Conservation (phyloP, 2,329 filamentous ascomycete genomes). For the Neonectria coccinea region DNA sequence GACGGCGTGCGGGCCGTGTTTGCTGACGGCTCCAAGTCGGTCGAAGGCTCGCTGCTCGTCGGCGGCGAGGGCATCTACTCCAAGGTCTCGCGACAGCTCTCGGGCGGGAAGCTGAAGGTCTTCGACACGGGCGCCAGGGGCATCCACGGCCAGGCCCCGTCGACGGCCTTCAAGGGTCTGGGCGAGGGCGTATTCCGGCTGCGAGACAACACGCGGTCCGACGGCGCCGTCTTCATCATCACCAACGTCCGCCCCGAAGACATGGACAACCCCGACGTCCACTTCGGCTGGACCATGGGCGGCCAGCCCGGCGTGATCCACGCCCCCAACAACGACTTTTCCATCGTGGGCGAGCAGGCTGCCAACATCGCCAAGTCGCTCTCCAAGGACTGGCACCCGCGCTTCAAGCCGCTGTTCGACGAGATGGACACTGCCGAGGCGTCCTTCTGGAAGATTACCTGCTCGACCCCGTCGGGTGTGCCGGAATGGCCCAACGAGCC, state of each 20-base stretch:
- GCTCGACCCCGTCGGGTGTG: conserved; percentile 68
- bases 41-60: conserved; percentile 69
- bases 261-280: conserved; percentile 66
- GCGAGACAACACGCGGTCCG: conserved; percentile 58
- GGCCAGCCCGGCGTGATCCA: conserved; percentile 68
- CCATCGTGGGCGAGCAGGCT: conserved; percentile 66
- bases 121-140: conserved; percentile 73
- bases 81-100: conserved; percentile 69
- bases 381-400: conserved; percentile 66
- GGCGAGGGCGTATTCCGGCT: conserved; percentile 74
- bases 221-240: conserved; percentile 66
- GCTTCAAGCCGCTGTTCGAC: conserved; percentile 68
- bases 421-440: conserved; percentile 67
- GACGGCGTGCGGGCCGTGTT: conserved; percentile 69
- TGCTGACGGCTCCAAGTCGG: conserved; percentile 68
- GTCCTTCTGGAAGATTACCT: conserved; percentile 76
- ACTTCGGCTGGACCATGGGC: conserved; percentile 74
- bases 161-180: conserved; percentile 68
- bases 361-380: conserved; percentile 68
- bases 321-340: conserved; percentile 69
- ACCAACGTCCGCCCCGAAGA: conserved; percentile 73
- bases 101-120: conserved; percentile 67
- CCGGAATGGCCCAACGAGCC: conserved; percentile 70
- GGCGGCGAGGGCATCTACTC: conserved; percentile 74
- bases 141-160: conserved; percentile 74